Evolutionary conservation across 2,329 filamentous ascomycete genomes (phyloP).

Genomic region (Diaporthe caulivora): DNA sequence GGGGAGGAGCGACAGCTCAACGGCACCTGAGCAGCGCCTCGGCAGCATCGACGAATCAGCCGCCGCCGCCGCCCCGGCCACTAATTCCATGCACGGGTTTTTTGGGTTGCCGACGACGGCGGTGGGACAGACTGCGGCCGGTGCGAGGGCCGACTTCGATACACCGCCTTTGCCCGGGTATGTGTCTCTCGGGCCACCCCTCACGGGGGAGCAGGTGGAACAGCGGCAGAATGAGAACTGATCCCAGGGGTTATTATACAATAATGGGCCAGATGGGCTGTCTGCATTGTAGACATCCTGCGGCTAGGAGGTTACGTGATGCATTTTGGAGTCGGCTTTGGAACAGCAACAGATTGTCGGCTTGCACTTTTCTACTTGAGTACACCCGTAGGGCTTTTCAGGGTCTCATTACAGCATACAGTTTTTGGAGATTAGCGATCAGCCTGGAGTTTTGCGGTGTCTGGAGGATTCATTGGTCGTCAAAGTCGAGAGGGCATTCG

Average conservation of each 20-base stretch:
- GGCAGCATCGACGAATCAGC: conserved; percentile 55
- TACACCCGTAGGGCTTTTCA: conserved; percentile 11
- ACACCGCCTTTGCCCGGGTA: conserved; percentile 36
- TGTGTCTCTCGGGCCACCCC: conserved; percentile 15
- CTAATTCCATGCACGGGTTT: conserved; percentile 56
- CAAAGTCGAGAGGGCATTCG: background rate
- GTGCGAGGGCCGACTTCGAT: conserved; percentile 40
- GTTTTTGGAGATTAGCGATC: background rate
- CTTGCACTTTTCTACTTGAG: background rate
- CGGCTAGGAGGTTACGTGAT: background rate
- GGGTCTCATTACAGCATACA: conserved; percentile 12
- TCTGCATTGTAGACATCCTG: background rate
- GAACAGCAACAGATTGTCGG: background rate
- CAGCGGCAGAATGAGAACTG: conserved; percentile 1
- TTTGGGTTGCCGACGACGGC: conserved; percentile 56
- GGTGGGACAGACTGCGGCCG: conserved; percentile 57
- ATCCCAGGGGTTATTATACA: no score
- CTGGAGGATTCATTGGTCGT: background rate
- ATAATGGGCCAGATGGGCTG: background rate
- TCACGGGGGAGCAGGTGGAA: background rate
- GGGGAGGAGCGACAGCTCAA: conserved; percentile 43
- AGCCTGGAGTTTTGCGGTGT: conserved; percentile 5
- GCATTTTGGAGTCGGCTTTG: background rate
- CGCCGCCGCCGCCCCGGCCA: conserved; percentile 44
- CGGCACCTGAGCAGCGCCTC: conserved; percentile 42